phyloP scores from a whole-genome alignment of 495 filamentous ascomycete species.

The Trichoderma reesei region DNA sequence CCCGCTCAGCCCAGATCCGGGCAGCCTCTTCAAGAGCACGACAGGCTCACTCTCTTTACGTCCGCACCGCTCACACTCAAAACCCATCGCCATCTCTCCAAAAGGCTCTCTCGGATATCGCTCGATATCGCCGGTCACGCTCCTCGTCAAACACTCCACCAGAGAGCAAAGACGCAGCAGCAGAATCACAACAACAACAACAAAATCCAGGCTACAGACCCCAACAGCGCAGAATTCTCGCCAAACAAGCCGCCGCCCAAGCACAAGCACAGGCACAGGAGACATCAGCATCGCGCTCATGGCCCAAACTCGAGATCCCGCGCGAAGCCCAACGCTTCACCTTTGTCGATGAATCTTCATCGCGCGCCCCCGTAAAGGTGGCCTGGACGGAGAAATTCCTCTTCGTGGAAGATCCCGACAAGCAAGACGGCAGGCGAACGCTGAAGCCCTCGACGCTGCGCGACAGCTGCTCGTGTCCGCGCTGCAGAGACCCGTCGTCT shows the following conservation, averaged over 20 bases:
- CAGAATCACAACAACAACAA: background rate
- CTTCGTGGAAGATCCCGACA: background rate
- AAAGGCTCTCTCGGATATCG: too few species aligned
- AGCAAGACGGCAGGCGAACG: background rate
- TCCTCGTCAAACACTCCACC: background rate
- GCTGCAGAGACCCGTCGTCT: conserved; percentile 66
- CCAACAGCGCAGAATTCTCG: background rate
- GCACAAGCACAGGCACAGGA: background rate
- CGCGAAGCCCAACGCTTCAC: background rate
- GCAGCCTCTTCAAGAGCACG: background rate
- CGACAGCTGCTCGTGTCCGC: conserved; percentile 62
- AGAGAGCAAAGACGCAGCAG: background rate
- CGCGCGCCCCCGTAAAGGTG: background rate
- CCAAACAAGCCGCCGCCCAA: background rate
- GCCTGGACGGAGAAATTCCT: conserved; percentile 2
- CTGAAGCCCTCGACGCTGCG: conserved; percentile 52
- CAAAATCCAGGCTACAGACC: background rate
- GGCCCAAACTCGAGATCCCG: background rate
- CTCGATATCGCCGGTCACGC: too few species aligned
- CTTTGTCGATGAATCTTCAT: background rate
- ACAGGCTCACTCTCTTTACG: background rate
- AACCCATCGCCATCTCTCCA: background rate
- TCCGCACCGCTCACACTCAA: background rate
- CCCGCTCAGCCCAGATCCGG: background rate
- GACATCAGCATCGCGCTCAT: background rate